These are phyloP conservation scores for Nowakowskiella sp. DNA, from an alignment of 192 early-diverging fungal genomes.

Conservation along the genomic window DNA sequence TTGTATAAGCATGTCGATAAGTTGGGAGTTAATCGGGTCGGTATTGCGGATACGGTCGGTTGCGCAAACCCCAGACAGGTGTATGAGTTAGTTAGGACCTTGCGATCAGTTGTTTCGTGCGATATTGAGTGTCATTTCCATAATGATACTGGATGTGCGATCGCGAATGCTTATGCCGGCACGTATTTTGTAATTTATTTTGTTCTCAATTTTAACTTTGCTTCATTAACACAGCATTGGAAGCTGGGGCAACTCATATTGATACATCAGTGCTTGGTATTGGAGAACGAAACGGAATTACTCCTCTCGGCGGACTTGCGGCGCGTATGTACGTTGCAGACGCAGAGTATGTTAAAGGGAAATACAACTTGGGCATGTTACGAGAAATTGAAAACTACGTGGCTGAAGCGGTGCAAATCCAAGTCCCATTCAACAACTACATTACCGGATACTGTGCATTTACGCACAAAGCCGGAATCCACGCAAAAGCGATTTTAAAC, in stretches of 20 bases:
- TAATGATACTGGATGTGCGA: slow-evolving; percentile 98
- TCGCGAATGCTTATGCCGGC: slow-evolving; percentile 92
- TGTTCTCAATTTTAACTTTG: background rate
- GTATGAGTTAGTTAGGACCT: slow-evolving; percentile 91
- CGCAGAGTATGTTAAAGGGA: slow-evolving; percentile 81
- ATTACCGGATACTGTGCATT: slow-evolving; percentile 98
- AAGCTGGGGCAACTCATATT: slow-evolving; percentile 97
- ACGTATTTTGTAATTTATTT: background rate
- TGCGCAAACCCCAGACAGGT: slow-evolving; percentile 98
- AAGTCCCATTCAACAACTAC: slow-evolving; percentile 99
- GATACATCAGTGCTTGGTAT: slow-evolving; percentile 97
- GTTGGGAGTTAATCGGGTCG: slow-evolving; percentile 95
- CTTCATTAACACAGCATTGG: slow-evolving; percentile 58
- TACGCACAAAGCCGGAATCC: slow-evolving; percentile 99
- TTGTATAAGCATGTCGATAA: slow-evolving; percentile 95
- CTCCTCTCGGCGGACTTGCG: slow-evolving; percentile 85
- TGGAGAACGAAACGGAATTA: slow-evolving; percentile 98
- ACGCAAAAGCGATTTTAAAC: slow-evolving; percentile 99
- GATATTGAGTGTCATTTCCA: slow-evolving; percentile 99
- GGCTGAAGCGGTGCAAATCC: slow-evolving; percentile 86
- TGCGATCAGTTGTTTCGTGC: slow-evolving; percentile 89
- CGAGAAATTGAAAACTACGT: slow-evolving; percentile 95
- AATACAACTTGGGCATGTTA: slow-evolving; percentile 89
- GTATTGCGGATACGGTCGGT: slow-evolving; percentile 98
- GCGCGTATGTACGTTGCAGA: slow-evolving; percentile 95